Evolutionary conservation across 768 basidiomycete genomes (phyloP).

Genomic region (Sarcomyxa edulis): DNA sequence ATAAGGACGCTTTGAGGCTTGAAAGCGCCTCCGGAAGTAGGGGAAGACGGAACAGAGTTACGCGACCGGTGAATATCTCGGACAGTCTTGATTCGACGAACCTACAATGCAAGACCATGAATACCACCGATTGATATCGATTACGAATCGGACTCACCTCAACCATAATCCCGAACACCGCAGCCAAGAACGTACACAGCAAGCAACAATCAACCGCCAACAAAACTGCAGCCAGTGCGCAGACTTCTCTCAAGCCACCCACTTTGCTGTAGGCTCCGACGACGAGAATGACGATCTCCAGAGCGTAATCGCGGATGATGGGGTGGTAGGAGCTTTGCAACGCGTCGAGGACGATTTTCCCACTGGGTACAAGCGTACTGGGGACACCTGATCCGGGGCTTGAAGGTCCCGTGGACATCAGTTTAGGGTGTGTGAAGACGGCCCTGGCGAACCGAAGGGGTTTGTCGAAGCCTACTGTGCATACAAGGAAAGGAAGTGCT

Average conservation of each 20-base stretch:
- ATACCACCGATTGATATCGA: constrained; percentile 1
- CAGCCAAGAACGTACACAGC: constrained; percentile 86
- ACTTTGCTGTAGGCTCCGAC: constrained; percentile 86
- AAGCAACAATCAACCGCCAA: constrained; percentile 83
- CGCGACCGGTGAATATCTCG: constrained; percentile 40
- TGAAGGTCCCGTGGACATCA: constrained; percentile 33
- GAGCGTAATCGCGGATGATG: constrained; percentile 88
- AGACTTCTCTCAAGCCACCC: constrained; percentile 89
- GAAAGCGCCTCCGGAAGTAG: constrained; percentile 6
- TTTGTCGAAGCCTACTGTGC: constrained; percentile 98
- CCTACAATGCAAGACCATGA: constrained; percentile 31
- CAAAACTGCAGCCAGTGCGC: constrained; percentile 87
- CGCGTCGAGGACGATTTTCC: constrained; percentile 80
- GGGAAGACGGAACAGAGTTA: constrained; percentile 25
- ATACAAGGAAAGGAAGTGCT: constrained; percentile 95
- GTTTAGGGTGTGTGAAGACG: constrained; percentile 79
- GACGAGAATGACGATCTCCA: constrained; percentile 86
- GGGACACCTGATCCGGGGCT: constrained; percentile 29
- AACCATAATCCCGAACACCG: constrained; percentile 91
- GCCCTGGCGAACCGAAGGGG: constrained; percentile 87
- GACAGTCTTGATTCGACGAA: constrained; percentile 64
- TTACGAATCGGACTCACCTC: constrained; percentile 50
- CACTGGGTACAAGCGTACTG: constrained; percentile 60
- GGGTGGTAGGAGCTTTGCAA: constrained; percentile 72
- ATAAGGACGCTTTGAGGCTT: background rate